Percentiles rank a stretch among this genome's conserved stretches.
These are phyloP conservation scores for Pyrenophora tritici-repentis DNA, from an alignment of 2,329 filamentous ascomycete genomes.

Conservation along the genomic window DNA sequence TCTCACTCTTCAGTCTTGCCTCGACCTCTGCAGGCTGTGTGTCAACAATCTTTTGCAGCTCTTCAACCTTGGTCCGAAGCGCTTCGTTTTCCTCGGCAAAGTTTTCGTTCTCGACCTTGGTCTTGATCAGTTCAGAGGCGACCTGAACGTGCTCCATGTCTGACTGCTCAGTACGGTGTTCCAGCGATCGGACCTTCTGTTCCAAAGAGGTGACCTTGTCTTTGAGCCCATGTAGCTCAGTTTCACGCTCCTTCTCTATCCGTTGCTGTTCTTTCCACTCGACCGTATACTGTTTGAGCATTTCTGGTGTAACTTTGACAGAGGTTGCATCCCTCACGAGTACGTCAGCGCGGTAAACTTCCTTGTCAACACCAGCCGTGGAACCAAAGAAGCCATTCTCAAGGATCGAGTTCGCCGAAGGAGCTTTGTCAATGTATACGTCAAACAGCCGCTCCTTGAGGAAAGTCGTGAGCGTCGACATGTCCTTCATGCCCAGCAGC, in stretches of 20 bases:
- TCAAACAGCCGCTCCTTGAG: conserved; percentile 95
- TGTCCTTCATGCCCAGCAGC: conserved; percentile 84
- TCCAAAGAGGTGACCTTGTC: conserved; percentile 64
- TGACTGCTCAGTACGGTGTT: conserved; percentile 84
- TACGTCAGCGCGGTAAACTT: conserved; percentile 92
- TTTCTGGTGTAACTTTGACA: conserved; percentile 80
- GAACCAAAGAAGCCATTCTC: conserved; percentile 98
- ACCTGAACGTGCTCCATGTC: conserved; percentile 90
- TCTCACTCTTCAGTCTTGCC: conserved; percentile 76
- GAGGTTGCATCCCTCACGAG: conserved; percentile 91
- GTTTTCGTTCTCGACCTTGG: conserved; percentile 92
- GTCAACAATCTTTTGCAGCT: conserved; percentile 85
- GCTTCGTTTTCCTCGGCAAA: conserved; percentile 88
- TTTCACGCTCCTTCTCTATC: conserved; percentile 79
- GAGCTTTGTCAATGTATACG: conserved; percentile 93
- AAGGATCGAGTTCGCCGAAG: conserved; percentile 87
- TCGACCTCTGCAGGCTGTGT: conserved; percentile 90
- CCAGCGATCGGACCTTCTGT: conserved; percentile 79
- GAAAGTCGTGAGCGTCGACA: conserved; percentile 85
- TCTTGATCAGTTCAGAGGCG: conserved; percentile 86
- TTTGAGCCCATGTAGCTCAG: conserved; percentile 73
- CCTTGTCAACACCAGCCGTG: conserved; percentile 86
- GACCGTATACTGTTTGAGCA: conserved; percentile 75
- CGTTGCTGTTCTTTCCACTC: conserved; percentile 94
- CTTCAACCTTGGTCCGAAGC: conserved; percentile 80